phyloP scores from a whole-genome alignment of 768 basidiomycete species.

The Boletellus sp. region DNA sequence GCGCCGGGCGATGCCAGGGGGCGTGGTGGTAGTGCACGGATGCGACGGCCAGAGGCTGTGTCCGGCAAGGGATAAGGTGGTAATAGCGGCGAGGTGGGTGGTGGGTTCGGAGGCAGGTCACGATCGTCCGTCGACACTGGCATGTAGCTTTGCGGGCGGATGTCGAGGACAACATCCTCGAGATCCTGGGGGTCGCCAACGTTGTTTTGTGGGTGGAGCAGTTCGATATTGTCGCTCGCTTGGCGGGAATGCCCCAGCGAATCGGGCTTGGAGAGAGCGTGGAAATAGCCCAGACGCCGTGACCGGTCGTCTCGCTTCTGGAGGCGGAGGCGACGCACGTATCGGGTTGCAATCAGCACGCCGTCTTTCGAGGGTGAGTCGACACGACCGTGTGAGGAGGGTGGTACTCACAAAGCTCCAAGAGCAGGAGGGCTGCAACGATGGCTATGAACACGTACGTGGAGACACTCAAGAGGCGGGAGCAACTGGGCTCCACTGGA shows the following conservation, averaged over 20 bases:
- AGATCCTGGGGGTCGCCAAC: constrained; percentile 5
- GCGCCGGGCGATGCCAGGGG: constrained; percentile 6
- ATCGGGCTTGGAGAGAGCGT: constrained; percentile 22
- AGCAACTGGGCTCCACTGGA: constrained; percentile 43
- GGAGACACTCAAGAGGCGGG: constrained; percentile 38
- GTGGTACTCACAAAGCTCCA: constrained; percentile 53
- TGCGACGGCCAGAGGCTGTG: constrained; percentile 10
- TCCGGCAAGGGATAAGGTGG: constrained; percentile 9
- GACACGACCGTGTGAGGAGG: background rate
- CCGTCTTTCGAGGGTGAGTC: constrained; percentile 39
- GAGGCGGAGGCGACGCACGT: constrained; percentile 47
- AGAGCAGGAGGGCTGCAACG: constrained; percentile 41
- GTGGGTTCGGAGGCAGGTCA: constrained; percentile 10
- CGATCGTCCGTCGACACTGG: constrained; percentile 17
- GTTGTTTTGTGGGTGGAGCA: constrained; percentile 20
- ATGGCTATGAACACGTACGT: constrained; percentile 46
- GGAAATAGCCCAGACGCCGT: constrained; percentile 31
- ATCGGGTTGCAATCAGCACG: constrained; percentile 50
- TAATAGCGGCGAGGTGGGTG: constrained; percentile 5
- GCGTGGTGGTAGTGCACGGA: constrained; percentile 32
- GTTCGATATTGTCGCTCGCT: constrained; percentile 28
- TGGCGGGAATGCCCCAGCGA: constrained; percentile 18
- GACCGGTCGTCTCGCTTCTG: constrained; percentile 45
- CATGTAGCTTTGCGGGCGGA: constrained; percentile 13
- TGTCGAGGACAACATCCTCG: constrained; percentile 24